Base-by-base conservation (phyloP, 495 filamentous ascomycete species). In the Chlorociboria aeruginascens region DNA sequence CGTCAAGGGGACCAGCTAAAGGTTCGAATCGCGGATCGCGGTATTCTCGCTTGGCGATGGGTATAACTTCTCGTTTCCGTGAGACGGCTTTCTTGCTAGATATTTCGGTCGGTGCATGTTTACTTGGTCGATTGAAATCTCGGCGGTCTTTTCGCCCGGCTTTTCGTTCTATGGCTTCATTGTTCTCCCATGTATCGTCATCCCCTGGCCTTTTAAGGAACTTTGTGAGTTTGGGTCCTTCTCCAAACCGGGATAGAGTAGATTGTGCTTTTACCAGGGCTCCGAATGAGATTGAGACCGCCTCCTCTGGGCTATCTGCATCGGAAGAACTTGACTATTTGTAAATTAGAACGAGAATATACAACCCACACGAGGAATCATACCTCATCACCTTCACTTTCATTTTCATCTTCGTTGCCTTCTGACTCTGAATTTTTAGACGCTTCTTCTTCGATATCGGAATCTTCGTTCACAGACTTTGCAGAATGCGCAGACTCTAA, bases 21-120 rank as follows among this genome's bases (percentile, higher is more conserved):
- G 10, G 69, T 30, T 89, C 80, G 65, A 98, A 98, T 29, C 92
- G 79, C n/a, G 92, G 92, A 61, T 98, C 92, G 8, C 89, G 79
- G 2, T 72, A 61, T 29, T 76, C 70, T 7, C 66, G 60, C 54
- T 76, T 77, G 30, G 69, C 56, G 6, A 70, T 63, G 4, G 63
- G 57, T 29, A 96, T 67, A 14, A 88, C 81, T 31, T 76, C 79
- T 7, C 89, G 85, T 57, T 71, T 80, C 38, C 92, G 80, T 6
- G 83, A 79, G 17, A 98, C 90, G 17, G 81, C 80, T 9, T 76
- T 77, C 63, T 89, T 95, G 64, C 82, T 85, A 1, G 85, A 80
- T 46, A 86, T 72, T 36, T 86, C 81, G 43, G 77, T 72, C 0
- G 92, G 92, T 0, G 92, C 92, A 62, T 97, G 88, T 62, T 98